Conservation (phyloP, 2,329 filamentous ascomycete genomes). For the Aspergillus flavus region DNA sequence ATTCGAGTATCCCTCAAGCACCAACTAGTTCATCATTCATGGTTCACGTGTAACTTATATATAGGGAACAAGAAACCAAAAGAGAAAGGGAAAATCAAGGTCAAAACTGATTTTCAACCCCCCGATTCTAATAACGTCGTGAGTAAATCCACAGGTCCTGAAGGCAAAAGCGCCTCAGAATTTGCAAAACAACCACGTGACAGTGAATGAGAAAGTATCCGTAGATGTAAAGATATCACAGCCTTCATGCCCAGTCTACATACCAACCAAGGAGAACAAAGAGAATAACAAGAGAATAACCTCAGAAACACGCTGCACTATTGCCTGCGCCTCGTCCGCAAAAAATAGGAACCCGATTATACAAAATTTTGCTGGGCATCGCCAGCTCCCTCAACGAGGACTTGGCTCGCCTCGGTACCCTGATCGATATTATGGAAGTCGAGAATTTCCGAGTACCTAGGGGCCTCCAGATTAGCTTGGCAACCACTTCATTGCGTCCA, state of each 20-base stretch:
- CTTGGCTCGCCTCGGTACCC: slow-evolving; percentile 35
- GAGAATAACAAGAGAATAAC: slow-evolving; percentile 19
- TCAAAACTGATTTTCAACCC: slow-evolving; percentile 20
- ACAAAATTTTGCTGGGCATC: slow-evolving; percentile 31
- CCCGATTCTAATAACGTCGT: slow-evolving; percentile 18
- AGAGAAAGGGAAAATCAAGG: slow-evolving; percentile 13
- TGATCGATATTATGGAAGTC: slow-evolving; percentile 94
- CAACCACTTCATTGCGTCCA: background rate
- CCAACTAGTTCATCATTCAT: slow-evolving; percentile 16
- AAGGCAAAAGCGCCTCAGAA: slow-evolving; percentile 23
- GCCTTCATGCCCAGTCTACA: slow-evolving; percentile 25
- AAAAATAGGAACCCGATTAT: slow-evolving; percentile 16
- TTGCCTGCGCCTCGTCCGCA: slow-evolving; percentile 17
- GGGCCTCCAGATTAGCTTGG: slow-evolving; percentile 5
- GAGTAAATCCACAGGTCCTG: background rate
- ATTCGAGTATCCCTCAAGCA: background rate
- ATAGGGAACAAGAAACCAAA: slow-evolving; percentile 12
- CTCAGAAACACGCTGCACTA: slow-evolving; percentile 24
- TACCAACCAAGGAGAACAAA: slow-evolving; percentile 14
- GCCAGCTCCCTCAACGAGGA: slow-evolving; percentile 29
- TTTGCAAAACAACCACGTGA: slow-evolving; percentile 15
- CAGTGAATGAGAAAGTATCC: slow-evolving; percentile 11
- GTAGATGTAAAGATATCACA: slow-evolving; percentile 25
- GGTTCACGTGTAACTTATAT: slow-evolving; percentile 12
- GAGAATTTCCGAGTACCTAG: slow-evolving; percentile 96